Evolutionary conservation across 1,139 yeast species (phyloP).

Genomic region (Kodamaea suecica): DNA sequence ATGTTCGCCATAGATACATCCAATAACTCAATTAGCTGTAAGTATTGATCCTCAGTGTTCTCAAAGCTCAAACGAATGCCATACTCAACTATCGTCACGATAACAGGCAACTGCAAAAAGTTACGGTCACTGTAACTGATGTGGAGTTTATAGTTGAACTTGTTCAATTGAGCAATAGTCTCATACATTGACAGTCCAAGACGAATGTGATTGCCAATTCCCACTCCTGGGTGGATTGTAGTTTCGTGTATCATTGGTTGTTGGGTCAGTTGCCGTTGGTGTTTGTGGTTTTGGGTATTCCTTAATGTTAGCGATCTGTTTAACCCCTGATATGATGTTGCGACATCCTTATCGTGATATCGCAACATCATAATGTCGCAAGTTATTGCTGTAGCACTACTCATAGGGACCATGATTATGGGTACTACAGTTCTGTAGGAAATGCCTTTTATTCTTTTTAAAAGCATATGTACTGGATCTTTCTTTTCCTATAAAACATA

Average conservation of each 20-base stretch:
- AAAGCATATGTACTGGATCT: too few relatives aligned
- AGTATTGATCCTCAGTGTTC: slow-evolving; percentile 34
- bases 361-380: too few relatives aligned
- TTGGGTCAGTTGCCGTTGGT: neutral
- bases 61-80: slow-evolving; percentile 44
- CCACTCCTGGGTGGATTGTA: slow-evolving; percentile 33
- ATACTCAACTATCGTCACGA: slow-evolving; percentile 26
- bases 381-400: too few relatives aligned
- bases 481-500: neutral
- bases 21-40: slow-evolving; percentile 46
- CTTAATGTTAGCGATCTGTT: too few relatives aligned
- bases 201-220: slow-evolving; percentile 28
- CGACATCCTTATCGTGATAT: too few relatives aligned
- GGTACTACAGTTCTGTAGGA: too few relatives aligned
- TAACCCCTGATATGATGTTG: too few relatives aligned
- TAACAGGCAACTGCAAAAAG: slow-evolving; percentile 31
- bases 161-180: slow-evolving; percentile 23
- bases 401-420: too few relatives aligned
- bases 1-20: slow-evolving; percentile 18
- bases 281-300: neutral
- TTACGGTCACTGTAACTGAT: slow-evolving; percentile 15
- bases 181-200: slow-evolving; percentile 29
- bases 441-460: too few relatives aligned
- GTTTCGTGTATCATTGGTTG: slow-evolving; percentile 24
- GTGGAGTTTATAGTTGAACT: slow-evolving; percentile 22